A percentile compares a stretch with the other conserved stretches of the same genome.
Evolutionary conservation across 768 basidiomycete genomes (phyloP).

Genomic region (Macrocybe gigantea): DNA sequence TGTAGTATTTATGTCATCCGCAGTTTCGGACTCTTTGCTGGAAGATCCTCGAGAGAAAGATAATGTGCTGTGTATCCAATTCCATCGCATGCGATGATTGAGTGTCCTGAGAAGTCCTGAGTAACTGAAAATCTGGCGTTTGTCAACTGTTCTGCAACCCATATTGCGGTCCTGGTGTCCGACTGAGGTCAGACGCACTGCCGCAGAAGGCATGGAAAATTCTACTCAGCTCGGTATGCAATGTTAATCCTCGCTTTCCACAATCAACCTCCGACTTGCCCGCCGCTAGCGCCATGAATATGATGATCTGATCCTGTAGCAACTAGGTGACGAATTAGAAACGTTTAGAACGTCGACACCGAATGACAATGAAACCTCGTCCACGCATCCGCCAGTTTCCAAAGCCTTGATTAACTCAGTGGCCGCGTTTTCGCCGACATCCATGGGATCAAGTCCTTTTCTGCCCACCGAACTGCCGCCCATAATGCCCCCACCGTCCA

Average conservation of each 20-base stretch:
- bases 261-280: slow-evolving; percentile 54
- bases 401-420: slow-evolving; percentile 51
- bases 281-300: slow-evolving; percentile 69
- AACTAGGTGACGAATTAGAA: slow-evolving; percentile 17
- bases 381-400: slow-evolving; percentile 64
- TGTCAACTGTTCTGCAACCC: slow-evolving; percentile 64
- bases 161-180: slow-evolving; percentile 55
- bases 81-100: slow-evolving; percentile 55
- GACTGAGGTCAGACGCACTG: not conserved
- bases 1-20: too few relatives aligned
- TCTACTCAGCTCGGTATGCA: slow-evolving; percentile 57
- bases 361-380: slow-evolving; percentile 41
- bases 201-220: not conserved
- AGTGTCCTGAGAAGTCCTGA: slow-evolving; percentile 32
- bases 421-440: slow-evolving; percentile 58
- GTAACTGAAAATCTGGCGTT: slow-evolving; percentile 56
- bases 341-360: not conserved
- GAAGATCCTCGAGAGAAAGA: not conserved
- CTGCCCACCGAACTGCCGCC: slow-evolving; percentile 64
- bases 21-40: not conserved
- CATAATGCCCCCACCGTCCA: slow-evolving; percentile 59
- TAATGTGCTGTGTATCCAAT: slow-evolving; percentile 45
- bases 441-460: slow-evolving; percentile 37
- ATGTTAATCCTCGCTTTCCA: slow-evolving; percentile 48
- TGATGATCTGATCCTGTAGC: slow-evolving; percentile 70